A percentile compares a stretch with the other conserved stretches of the same genome.
phyloP scores from a whole-genome alignment of 2,329 filamentous ascomycete species.

The Beauveria pseudobassiana region DNA sequence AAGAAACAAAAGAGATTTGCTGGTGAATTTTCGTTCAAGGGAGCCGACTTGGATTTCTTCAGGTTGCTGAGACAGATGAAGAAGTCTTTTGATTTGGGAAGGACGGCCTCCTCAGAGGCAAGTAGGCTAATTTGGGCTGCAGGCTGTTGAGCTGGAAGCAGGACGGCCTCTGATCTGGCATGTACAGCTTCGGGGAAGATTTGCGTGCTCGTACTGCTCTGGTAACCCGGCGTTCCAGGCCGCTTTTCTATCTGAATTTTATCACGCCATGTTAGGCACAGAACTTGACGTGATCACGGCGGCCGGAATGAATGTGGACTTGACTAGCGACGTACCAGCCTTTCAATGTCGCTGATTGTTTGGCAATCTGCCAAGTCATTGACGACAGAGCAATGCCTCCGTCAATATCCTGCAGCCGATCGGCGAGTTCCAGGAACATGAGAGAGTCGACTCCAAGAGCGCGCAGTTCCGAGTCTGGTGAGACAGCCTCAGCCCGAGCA shows the following conservation, averaged over 20 bases:
- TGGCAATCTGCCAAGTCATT: background rate
- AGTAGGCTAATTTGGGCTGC: background rate
- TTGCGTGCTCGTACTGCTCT: background rate
- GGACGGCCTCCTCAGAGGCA: background rate
- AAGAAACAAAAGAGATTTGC: constrained; percentile 15
- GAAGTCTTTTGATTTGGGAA: background rate
- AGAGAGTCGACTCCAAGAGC: background rate
- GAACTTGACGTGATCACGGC: background rate
- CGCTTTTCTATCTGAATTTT: background rate
- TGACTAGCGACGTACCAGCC: background rate
- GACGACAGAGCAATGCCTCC: background rate
- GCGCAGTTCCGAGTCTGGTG: background rate
- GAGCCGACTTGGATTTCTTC: background rate
- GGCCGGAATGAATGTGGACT: background rate
- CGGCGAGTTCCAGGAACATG: background rate
- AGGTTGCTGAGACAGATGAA: background rate
- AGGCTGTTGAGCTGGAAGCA: background rate
- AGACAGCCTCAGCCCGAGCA: background rate
- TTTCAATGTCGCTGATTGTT: background rate
- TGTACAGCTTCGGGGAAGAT: background rate
- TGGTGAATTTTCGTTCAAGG: background rate
- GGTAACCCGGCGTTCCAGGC: background rate
- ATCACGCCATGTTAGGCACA: background rate
- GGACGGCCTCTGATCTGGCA: background rate
- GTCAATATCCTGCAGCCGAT: background rate